Conservation (phyloP, 2,329 filamentous ascomycete genomes). For the Periconia digitata region DNA sequence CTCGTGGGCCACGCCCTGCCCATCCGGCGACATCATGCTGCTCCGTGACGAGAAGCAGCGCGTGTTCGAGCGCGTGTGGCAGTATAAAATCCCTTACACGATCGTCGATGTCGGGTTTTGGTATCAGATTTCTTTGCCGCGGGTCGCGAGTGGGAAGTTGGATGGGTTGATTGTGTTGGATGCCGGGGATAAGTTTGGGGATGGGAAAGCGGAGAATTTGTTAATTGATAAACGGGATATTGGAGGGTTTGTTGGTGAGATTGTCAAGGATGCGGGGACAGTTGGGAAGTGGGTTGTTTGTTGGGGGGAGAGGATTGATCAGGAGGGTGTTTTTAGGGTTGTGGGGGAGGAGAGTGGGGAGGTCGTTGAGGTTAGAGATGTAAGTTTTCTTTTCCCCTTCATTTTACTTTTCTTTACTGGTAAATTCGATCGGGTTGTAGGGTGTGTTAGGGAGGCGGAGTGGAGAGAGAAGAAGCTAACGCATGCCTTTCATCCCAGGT, state of each 20-base stretch:
- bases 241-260: conserved; percentile 54
- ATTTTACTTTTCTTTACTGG: too few relatives aligned
- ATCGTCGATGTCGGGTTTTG: conserved; percentile 62
- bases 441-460: too few relatives aligned
- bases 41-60: conserved; percentile 54
- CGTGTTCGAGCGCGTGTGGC: conserved; percentile 53
- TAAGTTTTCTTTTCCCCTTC: conserved; percentile 21
- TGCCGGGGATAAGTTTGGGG: conserved; percentile 44
- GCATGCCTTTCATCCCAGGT: neutral
- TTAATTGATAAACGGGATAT: conserved; percentile 57
- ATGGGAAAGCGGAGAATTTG: conserved; percentile 48
- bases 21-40: conserved; percentile 47
- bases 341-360: conserved; percentile 55
- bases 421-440: too few relatives aligned
- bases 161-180: conserved; percentile 43
- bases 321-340: conserved; percentile 51
- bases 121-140: conserved; percentile 54
- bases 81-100: conserved; percentile 54
- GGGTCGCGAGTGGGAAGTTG: conserved; percentile 49
- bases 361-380: conserved; percentile 45
- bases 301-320: conserved; percentile 50
- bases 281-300: conserved; percentile 56
- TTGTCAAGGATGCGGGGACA: conserved; percentile 56
- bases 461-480: too few relatives aligned
- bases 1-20: conserved; percentile 42